Evolutionary conservation across 495 filamentous ascomycete species (phyloP), one percentile per base, ranked within the genome.

Genomic region (Penicillium verhagenii): DNA sequence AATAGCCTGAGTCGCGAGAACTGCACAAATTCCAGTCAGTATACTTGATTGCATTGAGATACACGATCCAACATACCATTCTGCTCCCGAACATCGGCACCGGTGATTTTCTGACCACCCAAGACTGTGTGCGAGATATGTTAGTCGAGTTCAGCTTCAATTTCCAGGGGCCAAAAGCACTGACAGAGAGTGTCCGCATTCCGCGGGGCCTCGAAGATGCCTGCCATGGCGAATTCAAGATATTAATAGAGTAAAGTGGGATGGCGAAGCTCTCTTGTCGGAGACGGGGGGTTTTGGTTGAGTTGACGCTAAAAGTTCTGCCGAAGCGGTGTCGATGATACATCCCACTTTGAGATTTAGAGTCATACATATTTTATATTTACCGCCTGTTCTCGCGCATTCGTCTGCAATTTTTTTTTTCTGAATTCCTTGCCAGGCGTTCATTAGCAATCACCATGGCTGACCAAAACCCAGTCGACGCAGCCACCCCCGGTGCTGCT

Each of bases 1-100:
- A 69, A 99, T 97, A 42, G 92, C 91, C 72, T 96, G 90, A 39
- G 94, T 97, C 48, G 94, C 94, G 54, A 91, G 85, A 31, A 98
- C 94, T 96, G 63, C 29, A 56, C 26, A 10, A 39, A 50, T 38
- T 52, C n/a, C 33, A 47, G 47, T 57, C 62, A 49, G 20, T 28
- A 20, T 38, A 44, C 59, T 53, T 51, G 49, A 39, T 11, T 26
- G 14, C 9, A 26, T 25, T 35, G n/a, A 29, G 23, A 26, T 10
- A 20, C 25, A 44, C 25, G 18, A 47, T 38, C 39, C 11, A 31
- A 70, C 82, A 72, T 78, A 87, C 90, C 90, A 82, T 96, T 96
- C 67, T 97, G 92, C 72, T 98, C 94, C 63, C 94, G 79, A 67
- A 98, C 92, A 75, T 98, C 94, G 60, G 89, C 78, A 67, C 94